Conservation (phyloP, 208 protist genomes). For the Acanthamoeba triangularis region DNA sequence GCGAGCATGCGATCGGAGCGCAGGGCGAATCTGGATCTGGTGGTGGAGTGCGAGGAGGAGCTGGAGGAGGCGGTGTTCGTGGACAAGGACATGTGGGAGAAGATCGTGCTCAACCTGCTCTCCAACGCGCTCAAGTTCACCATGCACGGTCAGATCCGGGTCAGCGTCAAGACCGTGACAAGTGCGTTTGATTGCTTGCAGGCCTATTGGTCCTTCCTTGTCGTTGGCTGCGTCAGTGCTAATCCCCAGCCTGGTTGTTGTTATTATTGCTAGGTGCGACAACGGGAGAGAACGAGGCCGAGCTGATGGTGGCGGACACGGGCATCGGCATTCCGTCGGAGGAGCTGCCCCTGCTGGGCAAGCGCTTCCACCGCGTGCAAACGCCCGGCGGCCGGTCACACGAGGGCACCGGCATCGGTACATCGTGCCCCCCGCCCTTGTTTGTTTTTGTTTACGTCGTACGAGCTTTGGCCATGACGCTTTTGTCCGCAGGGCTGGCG, state of each 20-base stretch:
- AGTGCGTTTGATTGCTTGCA: background rate
- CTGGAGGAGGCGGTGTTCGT: constrained; percentile 64
- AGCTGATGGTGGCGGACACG: constrained; percentile 74
- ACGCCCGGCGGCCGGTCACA: constrained; percentile 21
- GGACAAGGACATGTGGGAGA: constrained; percentile 81
- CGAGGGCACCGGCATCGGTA: constrained; percentile 73
- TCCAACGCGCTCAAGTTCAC: constrained; percentile 84
- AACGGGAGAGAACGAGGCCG: background rate
- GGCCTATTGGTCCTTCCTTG: background rate
- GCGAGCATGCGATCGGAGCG: background rate
- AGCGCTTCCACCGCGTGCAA: constrained; percentile 78
- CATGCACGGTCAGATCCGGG: constrained; percentile 63
- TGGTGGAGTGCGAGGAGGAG: constrained; percentile 48
- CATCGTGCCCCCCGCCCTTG: background rate
- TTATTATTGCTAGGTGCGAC: background rate
- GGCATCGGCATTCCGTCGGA: constrained; percentile 75
- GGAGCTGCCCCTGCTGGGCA: constrained; percentile 46
- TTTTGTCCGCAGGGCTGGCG: constrained; percentile 41
- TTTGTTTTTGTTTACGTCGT: background rate
- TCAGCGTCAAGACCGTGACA: background rate
- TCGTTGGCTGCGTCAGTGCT: background rate
- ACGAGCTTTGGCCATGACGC: background rate
- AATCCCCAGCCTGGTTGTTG: no score
- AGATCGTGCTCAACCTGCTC: constrained; percentile 81
- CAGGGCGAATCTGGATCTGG: constrained; percentile 14